Conservation (phyloP, 2,329 filamentous ascomycete genomes). For the Scedosporium aurantiacum region DNA sequence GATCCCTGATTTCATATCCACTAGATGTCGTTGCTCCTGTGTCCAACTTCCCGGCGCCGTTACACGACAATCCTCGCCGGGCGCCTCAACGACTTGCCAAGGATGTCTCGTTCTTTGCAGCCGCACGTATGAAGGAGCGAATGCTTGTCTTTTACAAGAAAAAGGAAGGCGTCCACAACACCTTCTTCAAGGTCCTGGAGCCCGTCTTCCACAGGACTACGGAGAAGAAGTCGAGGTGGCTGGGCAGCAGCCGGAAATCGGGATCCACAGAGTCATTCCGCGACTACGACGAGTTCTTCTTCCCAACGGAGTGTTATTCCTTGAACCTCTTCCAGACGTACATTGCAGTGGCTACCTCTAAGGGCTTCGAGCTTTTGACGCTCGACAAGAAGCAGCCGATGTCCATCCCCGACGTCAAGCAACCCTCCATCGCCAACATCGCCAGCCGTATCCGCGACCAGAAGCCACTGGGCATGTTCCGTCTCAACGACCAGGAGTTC, state of each 20-base stretch:
- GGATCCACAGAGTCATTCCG: slow-evolving; percentile 91
- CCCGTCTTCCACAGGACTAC: slow-evolving; percentile 89
- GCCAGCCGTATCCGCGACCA: slow-evolving; percentile 73
- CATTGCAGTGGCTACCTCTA: slow-evolving; percentile 80
- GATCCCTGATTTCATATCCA: slow-evolving; percentile 84
- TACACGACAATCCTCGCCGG: slow-evolving; percentile 62
- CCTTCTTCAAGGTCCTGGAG: slow-evolving; percentile 95
- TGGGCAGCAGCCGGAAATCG: slow-evolving; percentile 42
- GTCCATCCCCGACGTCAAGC: slow-evolving; percentile 79
- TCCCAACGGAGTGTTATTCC: slow-evolving; percentile 86
- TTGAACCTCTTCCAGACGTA: slow-evolving; percentile 95
- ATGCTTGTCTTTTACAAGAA: slow-evolving; percentile 96
- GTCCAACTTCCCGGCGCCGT: slow-evolving; percentile 49
- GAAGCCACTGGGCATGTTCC: slow-evolving; percentile 89
- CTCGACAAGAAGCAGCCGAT: slow-evolving; percentile 95
- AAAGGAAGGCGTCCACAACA: slow-evolving; percentile 81
- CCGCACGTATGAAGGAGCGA: slow-evolving; percentile 92
- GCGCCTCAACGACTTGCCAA: slow-evolving; percentile 89
- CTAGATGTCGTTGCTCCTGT: slow-evolving; percentile 67
- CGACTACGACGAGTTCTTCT: slow-evolving; percentile 98
- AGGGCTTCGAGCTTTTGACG: slow-evolving; percentile 91
- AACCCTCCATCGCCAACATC: slow-evolving; percentile 72
- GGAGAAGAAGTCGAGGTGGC: slow-evolving; percentile 65
- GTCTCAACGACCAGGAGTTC: slow-evolving; percentile 84
- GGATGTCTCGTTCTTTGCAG: slow-evolving; percentile 94